Evolutionary conservation across 1,284 basidiomycete species (phyloP).

Genomic region (Ceratobasidium sp.): DNA sequence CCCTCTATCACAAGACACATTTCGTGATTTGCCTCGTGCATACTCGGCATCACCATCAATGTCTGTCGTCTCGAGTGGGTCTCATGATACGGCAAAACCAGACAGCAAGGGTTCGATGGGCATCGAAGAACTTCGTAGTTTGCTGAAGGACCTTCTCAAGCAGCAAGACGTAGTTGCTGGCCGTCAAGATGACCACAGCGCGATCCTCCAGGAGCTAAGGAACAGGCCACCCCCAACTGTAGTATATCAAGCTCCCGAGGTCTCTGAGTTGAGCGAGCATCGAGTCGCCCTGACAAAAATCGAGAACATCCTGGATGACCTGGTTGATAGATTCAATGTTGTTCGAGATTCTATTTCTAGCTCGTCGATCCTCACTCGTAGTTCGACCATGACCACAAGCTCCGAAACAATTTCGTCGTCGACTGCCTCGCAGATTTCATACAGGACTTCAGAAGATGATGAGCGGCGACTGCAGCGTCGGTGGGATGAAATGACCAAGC

Average conservation of each 20-base stretch:
- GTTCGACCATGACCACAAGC: not conserved
- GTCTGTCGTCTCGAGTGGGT: slow-evolving; percentile 1
- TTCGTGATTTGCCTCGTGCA: slow-evolving; percentile 22
- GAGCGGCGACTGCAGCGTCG: slow-evolving; percentile 2
- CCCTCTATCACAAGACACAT: slow-evolving; percentile 28
- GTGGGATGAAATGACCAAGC: slow-evolving; percentile 11
- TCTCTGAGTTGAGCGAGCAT: slow-evolving; percentile 27
- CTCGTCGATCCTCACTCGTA: not conserved
- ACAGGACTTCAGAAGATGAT: slow-evolving; percentile 25
- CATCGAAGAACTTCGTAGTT: slow-evolving; percentile 14
- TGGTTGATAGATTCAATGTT: slow-evolving; percentile 32
- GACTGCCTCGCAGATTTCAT: not conserved
- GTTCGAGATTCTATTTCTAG: slow-evolving; percentile 25
- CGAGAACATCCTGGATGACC: slow-evolving; percentile 29
- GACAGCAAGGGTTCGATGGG: slow-evolving; percentile 35
- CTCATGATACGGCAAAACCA: slow-evolving; percentile 18
- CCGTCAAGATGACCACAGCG: slow-evolving; percentile 24
- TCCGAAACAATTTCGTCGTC: slow-evolving; percentile 26
- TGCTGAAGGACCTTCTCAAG: slow-evolving; percentile 26
- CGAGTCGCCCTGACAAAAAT: slow-evolving; percentile 32
- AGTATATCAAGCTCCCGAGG: slow-evolving; percentile 36
- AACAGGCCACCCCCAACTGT: slow-evolving; percentile 25
- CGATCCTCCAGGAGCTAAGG: slow-evolving; percentile 16
- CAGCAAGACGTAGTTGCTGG: slow-evolving; percentile 27
- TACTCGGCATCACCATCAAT: slow-evolving; percentile 23